Base-by-base conservation (phyloP, 2,329 filamentous ascomycete genomes). In the Monosporascus sp. region DNA sequence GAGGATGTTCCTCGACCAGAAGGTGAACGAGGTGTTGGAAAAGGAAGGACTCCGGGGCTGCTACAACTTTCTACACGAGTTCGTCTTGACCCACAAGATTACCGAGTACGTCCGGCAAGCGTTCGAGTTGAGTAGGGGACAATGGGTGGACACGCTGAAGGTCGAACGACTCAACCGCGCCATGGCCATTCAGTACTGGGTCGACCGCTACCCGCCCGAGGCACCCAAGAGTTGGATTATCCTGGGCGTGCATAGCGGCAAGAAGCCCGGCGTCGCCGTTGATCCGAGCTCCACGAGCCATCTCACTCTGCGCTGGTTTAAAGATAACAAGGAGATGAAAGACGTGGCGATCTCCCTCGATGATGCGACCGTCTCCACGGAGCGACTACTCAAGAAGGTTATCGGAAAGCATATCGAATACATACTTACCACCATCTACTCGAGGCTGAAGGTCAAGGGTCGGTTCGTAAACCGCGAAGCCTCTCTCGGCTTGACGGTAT, bases 131-230 rank as follows among this genome's bases (percentile, higher is more conserved):
- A 79, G 80, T 52, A 82, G 80, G 53, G 81, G 80, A 3, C 82
- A 83, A 35, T 97, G 94, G 93, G 84, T 85, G 35, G 86, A 89
- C 52, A 85, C 86, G 37, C 69, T 97, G 46, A 84, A 83, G 62
- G 80, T 96, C 17, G 90, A 97, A 66, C 78, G 85, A 27, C 77
- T 96, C 38, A 89, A 94, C 66, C 83, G 94, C 55, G 87, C 87
- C 27, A 75, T 99, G 53, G 84, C 91, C 9, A 81, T 99, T 37
- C 92, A 97, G 64, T 99, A 99, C 71, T 99, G 94, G 94, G 77
- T 82, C 17, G 80, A 82, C 49, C 82, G 85, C 61, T 78, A 80
- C 52, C 65, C 69, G 22, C 66, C 70, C 31, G 74, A 74, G 41
- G 83, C 83, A 1, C 77, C 81, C 17, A 96, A 95, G 74, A 96